Base-by-base conservation (phyloP, 2,329 filamentous ascomycete genomes). In the Colletotrichum theobromicola region DNA sequence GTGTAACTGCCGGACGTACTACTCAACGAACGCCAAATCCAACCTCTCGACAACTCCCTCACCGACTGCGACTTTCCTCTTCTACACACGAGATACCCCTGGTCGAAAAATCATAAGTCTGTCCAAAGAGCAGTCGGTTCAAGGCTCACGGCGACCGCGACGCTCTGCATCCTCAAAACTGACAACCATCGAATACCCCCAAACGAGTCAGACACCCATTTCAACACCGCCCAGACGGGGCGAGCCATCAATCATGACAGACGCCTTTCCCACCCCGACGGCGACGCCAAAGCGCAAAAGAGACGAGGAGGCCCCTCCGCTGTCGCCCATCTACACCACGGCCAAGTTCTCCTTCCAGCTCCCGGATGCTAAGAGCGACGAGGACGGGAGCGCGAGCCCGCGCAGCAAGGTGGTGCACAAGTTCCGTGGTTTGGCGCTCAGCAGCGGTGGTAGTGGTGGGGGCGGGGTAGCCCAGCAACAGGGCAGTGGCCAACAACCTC, bases 361-460 rank as follows among this genome's bases (percentile, higher is more conserved):
- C 58, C 68, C 82, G 76, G 73, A 79, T 37, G 64, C 80, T 73
- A 72, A 81, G 42, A 69, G 79, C 32, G 75, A 81, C 53, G 85
- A 88, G 34, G 88, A 89, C 65, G 89, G 88, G 72, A 86, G 83
- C 78, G 85, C 82, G 76, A 91, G 90, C 76, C 89, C 90, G n/a
- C 85, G 87, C 68, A 87, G 87, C 55, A 86, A 82, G 68, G 88
- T 91, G 53, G 88, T 87, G 50, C 87, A 88, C 79, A 85, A 85
- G 78, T 90, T 91, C 81, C 84, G 85, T 65, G 87, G 88, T 70
- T 84, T 91, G 65, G 86, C 84, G 16, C 81, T 91, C 69, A 79
- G 64, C 70, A 53, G 75, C 60, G 88, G 86, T 46, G 18, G 42
- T 69, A 79, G 64, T 74, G 72, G 75, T 67, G 88, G 87, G 84